Percentiles rank a stretch among this genome's conserved stretches.
These are phyloP conservation scores for Plasmodium knowlesi DNA, from an alignment of 169 alveolate species.

Conservation along the genomic window DNA sequence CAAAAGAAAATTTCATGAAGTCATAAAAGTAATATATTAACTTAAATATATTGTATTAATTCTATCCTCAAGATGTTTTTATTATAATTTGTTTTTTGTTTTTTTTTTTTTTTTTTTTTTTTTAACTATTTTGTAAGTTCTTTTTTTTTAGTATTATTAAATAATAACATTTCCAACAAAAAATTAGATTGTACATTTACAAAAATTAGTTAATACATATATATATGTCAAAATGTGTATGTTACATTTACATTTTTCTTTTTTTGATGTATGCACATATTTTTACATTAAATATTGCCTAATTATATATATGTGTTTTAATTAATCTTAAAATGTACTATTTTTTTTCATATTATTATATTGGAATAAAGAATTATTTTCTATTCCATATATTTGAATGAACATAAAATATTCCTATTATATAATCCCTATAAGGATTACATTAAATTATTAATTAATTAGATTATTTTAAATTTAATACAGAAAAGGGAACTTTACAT, in stretches of 20 bases:
- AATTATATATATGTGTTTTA: not conserved
- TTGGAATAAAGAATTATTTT: not conserved
- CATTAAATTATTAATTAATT: not conserved
- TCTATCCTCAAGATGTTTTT: not conserved
- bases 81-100: not conserved
- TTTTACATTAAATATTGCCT: not conserved
- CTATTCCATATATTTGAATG: not conserved
- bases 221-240: not conserved
- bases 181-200: not conserved
- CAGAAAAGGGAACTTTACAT: not conserved
- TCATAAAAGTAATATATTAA: not conserved
- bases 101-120: not conserved
- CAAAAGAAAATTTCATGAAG: not conserved
- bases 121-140: not conserved
- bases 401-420: not conserved
- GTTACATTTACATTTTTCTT: not conserved
- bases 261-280: not conserved
- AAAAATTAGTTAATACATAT: constrained; percentile 2
- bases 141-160: not conserved
- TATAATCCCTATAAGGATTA: not conserved
- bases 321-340: not conserved
- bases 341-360: not conserved
- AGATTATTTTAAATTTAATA: not conserved
- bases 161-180: not conserved
- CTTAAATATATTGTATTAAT: not conserved